Evolutionary conservation across 495 filamentous ascomycete genomes (phyloP).

Genomic region (Entonaema liquescens): DNA sequence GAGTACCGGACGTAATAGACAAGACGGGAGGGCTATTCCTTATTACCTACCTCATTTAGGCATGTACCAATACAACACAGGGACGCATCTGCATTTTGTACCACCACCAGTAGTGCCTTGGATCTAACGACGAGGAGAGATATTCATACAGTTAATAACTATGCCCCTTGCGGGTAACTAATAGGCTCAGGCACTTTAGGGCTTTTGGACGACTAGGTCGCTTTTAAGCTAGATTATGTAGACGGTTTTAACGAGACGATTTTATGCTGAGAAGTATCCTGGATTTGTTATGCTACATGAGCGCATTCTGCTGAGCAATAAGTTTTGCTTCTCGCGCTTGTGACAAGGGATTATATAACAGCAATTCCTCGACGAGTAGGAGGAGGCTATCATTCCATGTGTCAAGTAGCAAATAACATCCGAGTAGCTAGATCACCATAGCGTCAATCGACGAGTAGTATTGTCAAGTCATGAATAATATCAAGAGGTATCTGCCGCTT

Average conservation of each 20-base stretch:
- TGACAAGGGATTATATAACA: too few species aligned
- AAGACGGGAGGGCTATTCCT: neutral
- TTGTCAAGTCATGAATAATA: too few species aligned
- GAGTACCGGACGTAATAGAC: neutral
- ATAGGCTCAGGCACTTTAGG: neutral
- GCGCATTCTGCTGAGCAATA: too few species aligned
- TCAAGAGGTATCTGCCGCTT: too few species aligned
- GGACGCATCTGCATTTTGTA: neutral
- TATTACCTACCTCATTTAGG: neutral
- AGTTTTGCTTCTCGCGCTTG: too few species aligned
- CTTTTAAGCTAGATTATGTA: neutral
- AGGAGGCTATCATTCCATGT: too few species aligned
- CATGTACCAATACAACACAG: neutral
- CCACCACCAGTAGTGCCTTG: neutral
- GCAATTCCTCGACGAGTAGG: too few species aligned
- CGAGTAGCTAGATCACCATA: too few species aligned
- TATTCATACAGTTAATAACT: neutral
- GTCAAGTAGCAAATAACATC: too few species aligned
- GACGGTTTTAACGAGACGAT: neutral
- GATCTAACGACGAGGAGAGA: neutral
- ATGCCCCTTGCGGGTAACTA: neutral
- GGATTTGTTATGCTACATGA: too few species aligned
- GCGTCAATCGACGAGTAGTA: too few species aligned
- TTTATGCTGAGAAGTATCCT: neutral
- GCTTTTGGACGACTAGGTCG: neutral